phyloP scores from a whole-genome alignment of 2,329 filamentous ascomycete species.

The Myotisia sp. region DNA sequence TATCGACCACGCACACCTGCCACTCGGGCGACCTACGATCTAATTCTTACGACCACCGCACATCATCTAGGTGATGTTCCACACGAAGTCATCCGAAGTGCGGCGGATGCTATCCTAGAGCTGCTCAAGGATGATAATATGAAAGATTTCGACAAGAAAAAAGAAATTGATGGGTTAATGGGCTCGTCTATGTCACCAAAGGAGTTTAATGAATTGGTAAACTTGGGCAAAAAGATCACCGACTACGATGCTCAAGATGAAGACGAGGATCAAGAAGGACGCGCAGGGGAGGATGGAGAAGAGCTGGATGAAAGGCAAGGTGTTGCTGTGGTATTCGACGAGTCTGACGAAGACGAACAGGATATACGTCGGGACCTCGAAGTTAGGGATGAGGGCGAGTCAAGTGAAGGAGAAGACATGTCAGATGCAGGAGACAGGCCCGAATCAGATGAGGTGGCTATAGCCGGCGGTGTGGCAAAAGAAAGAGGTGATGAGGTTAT shows the following conservation, averaged over 20 bases:
- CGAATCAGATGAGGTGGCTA: slow-evolving; percentile 36
- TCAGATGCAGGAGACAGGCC: slow-evolving; percentile 47
- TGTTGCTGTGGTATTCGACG: slow-evolving; percentile 93
- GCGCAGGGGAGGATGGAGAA: slow-evolving; percentile 48
- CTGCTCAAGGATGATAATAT: slow-evolving; percentile 87
- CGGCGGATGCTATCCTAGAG: slow-evolving; percentile 81
- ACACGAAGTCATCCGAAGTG: slow-evolving; percentile 80
- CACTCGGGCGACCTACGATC: slow-evolving; percentile 82
- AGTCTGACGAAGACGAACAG: slow-evolving; percentile 75
- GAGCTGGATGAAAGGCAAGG: slow-evolving; percentile 90
- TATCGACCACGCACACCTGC: slow-evolving; percentile 86
- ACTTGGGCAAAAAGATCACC: slow-evolving; percentile 95
- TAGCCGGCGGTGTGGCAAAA: slow-evolving; percentile 20
- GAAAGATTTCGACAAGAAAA: slow-evolving; percentile 98
- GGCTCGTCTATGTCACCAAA: slow-evolving; percentile 71
- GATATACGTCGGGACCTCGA: slow-evolving; percentile 66
- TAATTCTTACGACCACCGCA: slow-evolving; percentile 83
- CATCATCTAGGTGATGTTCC: slow-evolving; percentile 83
- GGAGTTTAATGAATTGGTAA: slow-evolving; percentile 92
- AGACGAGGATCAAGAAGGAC: slow-evolving; percentile 60
- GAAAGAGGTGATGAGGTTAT: slow-evolving; percentile 32
- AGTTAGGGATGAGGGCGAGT: slow-evolving; percentile 64
- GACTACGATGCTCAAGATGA: slow-evolving; percentile 96
- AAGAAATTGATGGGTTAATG: slow-evolving; percentile 84
- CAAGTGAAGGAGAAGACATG: slow-evolving; percentile 65